These are phyloP conservation scores for Coffea canephora DNA, from an alignment of 257 asterid species.

Conservation along the genomic window DNA sequence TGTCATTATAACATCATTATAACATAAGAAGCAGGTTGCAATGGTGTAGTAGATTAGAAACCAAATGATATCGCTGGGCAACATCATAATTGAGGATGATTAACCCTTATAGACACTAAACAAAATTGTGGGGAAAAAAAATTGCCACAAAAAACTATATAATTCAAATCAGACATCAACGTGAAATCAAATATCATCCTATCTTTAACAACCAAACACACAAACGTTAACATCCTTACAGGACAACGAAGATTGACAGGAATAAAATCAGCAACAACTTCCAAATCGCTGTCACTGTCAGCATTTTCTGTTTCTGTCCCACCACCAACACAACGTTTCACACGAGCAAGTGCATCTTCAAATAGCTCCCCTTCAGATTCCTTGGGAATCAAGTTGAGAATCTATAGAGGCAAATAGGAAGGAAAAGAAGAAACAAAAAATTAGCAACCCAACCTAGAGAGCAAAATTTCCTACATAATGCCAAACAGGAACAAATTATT, in stretches of 20 bases:
- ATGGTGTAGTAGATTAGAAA: background rate
- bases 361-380: conserved; percentile 85
- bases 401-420: conserved; percentile 36
- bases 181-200: background rate
- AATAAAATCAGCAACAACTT: conserved; percentile 93
- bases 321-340: conserved; percentile 63
- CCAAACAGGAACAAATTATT: background rate
- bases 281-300: conserved; percentile 96
- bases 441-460: background rate
- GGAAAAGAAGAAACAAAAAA: conserved; percentile 19
- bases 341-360: conserved; percentile 91
- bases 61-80: background rate
- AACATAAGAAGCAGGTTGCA: background rate
- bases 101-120: background rate
- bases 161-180: background rate
- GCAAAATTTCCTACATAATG: background rate
- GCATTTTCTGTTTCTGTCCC: conserved; percentile 87
- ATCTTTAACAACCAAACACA: background rate
- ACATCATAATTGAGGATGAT: background rate
- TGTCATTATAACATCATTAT: background rate
- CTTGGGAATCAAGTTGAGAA: conserved; percentile 76
- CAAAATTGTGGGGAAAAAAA: background rate
- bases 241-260: conserved; percentile 99
- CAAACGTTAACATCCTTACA: conserved; percentile 50
- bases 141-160: background rate